Conservation (phyloP, 805 yeast species). For the Lipomyces mesembrius region DNA sequence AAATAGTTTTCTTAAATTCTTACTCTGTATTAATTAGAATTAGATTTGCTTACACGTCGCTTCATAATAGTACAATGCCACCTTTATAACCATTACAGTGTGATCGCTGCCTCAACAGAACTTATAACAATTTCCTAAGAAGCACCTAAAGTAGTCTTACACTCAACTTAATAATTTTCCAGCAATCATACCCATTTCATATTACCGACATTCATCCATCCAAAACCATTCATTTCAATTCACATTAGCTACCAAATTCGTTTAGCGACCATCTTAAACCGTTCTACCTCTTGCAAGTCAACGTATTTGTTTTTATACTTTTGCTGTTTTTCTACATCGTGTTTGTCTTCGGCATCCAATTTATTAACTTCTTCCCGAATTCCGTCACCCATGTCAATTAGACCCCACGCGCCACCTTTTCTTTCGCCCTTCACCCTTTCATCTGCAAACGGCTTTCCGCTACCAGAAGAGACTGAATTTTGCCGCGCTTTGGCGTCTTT, state of each 20-base stretch:
- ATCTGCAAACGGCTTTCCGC: constrained; percentile 36
- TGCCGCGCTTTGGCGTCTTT: constrained; percentile 10
- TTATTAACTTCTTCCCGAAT: constrained; percentile 33
- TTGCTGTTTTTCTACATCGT: constrained; percentile 24
- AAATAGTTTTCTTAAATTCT: too few species aligned
- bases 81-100: too few species aligned
- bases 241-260: constrained; percentile 62
- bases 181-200: background rate
- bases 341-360: constrained; percentile 39
- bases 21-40: too few species aligned
- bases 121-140: background rate
- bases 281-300: constrained; percentile 55
- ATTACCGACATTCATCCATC: background rate
- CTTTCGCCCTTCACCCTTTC: constrained; percentile 40
- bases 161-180: too few species aligned
- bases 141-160: background rate
- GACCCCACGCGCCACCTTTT: constrained; percentile 35
- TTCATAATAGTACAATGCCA: too few species aligned
- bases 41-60: background rate
- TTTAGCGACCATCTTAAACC: constrained; percentile 79
- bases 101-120: too few species aligned
- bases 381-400: constrained; percentile 32
- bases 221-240: background rate
- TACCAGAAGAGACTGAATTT: constrained; percentile 4
- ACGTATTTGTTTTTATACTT: constrained; percentile 36